A percentile compares a stretch with the other conserved stretches of the same genome.
Evolutionary conservation across 345 rosid species (phyloP).

Genomic region (Pistacia atlantica): DNA sequence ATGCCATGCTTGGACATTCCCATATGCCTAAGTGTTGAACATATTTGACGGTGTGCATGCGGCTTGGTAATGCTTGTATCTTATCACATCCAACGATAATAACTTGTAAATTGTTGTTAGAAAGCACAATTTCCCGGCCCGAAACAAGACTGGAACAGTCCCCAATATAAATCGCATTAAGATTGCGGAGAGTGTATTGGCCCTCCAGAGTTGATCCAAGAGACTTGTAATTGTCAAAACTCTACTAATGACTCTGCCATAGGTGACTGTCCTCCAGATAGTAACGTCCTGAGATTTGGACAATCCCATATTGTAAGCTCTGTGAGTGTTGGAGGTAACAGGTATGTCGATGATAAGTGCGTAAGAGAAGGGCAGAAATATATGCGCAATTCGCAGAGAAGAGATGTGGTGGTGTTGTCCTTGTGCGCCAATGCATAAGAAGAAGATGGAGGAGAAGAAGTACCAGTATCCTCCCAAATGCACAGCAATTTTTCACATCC

Average conservation of each 20-base stretch:
- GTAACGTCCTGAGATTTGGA: background rate
- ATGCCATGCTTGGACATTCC: slow-evolving; percentile 14
- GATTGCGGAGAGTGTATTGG: background rate
- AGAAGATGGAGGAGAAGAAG: background rate
- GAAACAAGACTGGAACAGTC: background rate
- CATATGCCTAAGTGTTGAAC: slow-evolving; percentile 14
- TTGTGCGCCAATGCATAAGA: background rate
- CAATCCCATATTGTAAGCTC: background rate
- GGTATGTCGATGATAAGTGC: background rate
- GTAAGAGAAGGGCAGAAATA: background rate
- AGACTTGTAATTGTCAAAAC: background rate
- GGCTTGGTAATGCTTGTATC: background rate
- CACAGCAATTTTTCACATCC: slow-evolving; percentile 17
- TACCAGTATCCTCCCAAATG: background rate
- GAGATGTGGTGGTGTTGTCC: background rate
- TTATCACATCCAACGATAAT: no score
- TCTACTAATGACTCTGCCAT: background rate
- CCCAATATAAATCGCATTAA: background rate
- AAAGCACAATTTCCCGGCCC: background rate
- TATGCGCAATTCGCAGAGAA: background rate
- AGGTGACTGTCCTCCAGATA: background rate
- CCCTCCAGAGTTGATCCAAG: background rate
- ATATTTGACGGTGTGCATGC: slow-evolving; percentile 6
- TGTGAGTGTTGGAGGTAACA: slow-evolving; percentile 14
- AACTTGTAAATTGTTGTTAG: background rate